phyloP scores from a whole-genome alignment of 768 basidiomycete species.

The Cubamyces sp. region DNA sequence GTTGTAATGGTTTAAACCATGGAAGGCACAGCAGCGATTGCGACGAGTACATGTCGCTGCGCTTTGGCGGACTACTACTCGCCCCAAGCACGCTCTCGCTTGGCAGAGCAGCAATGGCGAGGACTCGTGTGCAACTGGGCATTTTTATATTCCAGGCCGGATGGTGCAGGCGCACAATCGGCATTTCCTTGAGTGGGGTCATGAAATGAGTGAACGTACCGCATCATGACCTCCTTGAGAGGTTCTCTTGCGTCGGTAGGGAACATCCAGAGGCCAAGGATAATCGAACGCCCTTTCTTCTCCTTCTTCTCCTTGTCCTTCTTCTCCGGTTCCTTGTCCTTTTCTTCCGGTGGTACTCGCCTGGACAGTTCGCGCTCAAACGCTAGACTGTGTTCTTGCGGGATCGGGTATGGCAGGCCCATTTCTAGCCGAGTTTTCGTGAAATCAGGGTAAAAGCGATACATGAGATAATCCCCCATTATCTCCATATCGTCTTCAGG shows the following conservation, averaged over 20 bases:
- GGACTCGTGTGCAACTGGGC: too few relatives aligned
- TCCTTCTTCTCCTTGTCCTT: conserved; percentile 58
- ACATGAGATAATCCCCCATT: conserved; percentile 70
- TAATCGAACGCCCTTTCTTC: conserved; percentile 59
- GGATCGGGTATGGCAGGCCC: conserved; percentile 33
- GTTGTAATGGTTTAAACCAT: not conserved
- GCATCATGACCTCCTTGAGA: conserved; percentile 69
- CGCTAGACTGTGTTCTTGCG: conserved; percentile 18
- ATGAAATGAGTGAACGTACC: conserved; percentile 44
- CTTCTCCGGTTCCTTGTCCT: conserved; percentile 46
- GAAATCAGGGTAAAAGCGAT: conserved; percentile 73
- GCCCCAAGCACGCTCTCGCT: too few relatives aligned
- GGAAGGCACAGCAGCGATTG: not conserved
- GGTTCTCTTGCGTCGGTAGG: conserved; percentile 71
- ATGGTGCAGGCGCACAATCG: too few relatives aligned
- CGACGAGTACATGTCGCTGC: too few relatives aligned
- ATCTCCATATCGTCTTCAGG: conserved; percentile 76
- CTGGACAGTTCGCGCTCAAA: conserved; percentile 30
- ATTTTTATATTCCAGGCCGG: too few relatives aligned
- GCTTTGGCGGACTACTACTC: too few relatives aligned
- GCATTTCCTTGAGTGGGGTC: not conserved
- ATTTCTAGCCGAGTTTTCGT: conserved; percentile 45
- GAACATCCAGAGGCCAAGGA: conserved; percentile 78
- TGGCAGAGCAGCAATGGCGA: too few relatives aligned
- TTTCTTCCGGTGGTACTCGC: conserved; percentile 39